Percentiles rank a stretch among this genome's conserved stretches.
phyloP scores from a whole-genome alignment of 2,329 filamentous ascomycete species.

The Escovopsis sp. region DNA sequence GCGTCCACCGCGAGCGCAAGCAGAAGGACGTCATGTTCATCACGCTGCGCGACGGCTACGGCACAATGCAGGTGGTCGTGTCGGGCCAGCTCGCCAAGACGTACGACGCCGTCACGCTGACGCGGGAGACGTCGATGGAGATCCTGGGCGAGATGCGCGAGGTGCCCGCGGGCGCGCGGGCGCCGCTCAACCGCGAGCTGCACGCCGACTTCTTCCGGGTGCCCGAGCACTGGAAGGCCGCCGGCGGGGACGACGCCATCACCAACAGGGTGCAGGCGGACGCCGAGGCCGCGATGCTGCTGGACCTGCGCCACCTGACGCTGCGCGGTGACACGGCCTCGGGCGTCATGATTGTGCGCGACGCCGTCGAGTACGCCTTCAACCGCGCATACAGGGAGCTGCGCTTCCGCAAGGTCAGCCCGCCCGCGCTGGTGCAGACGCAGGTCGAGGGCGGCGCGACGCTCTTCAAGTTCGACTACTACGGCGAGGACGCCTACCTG shows the following conservation, averaged over 20 bases:
- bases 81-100: slow-evolving; percentile 70
- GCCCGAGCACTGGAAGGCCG: slow-evolving; percentile 49
- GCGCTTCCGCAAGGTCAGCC: slow-evolving; percentile 68
- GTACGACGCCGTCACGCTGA: slow-evolving; percentile 79
- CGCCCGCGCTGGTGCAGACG: slow-evolving; percentile 85
- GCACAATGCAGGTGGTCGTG: slow-evolving; percentile 27
- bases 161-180: slow-evolving; percentile 62
- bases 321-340: slow-evolving; percentile 73
- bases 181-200: slow-evolving; percentile 73
- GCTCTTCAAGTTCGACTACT: slow-evolving; percentile 81
- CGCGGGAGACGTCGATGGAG: slow-evolving; percentile 74
- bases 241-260: slow-evolving; percentile 79
- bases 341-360: slow-evolving; percentile 77
- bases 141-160: slow-evolving; percentile 73
- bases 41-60: slow-evolving; percentile 69
- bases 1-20: slow-evolving; percentile 64
- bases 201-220: slow-evolving; percentile 83
- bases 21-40: slow-evolving; percentile 75
- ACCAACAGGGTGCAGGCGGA: slow-evolving; percentile 55
- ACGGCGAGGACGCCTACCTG: slow-evolving; percentile 79
- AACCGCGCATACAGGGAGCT: slow-evolving; percentile 62
- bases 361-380: slow-evolving; percentile 69
- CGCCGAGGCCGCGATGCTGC: slow-evolving; percentile 45
- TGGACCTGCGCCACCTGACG: slow-evolving; percentile 72
- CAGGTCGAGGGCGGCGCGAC: slow-evolving; percentile 88